A percentile compares a stretch with the other conserved stretches of the same genome.
These are phyloP conservation scores for Iris macrosiphon DNA, from an alignment of 106 monocot genomes.

Conservation along the genomic window DNA sequence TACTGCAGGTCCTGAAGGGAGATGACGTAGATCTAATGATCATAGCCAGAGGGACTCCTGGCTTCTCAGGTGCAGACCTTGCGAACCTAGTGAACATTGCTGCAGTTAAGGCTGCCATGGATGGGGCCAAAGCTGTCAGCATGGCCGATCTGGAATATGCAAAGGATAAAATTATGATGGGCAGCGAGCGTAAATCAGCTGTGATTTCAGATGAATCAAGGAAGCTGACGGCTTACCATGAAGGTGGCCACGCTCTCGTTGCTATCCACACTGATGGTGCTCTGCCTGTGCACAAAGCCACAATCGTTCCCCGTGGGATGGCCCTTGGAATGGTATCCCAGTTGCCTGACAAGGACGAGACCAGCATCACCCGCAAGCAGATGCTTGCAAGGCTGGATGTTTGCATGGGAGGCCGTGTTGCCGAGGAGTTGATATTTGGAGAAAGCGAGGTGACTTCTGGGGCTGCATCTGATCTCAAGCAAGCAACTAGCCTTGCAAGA, in stretches of 20 bases:
- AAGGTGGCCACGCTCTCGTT: conserved; percentile 98
- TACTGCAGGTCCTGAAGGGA: conserved; percentile 61
- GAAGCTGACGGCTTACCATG: conserved; percentile 86
- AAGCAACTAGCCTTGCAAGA: conserved; percentile 77
- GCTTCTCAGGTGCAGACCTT: conserved; percentile 97
- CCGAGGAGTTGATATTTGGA: conserved; percentile 93
- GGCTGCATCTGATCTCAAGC: conserved; percentile 81
- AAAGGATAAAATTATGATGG: conserved; percentile 99
- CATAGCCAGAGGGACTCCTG: conserved; percentile 92
- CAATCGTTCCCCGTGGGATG: conserved; percentile 93
- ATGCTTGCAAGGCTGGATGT: conserved; percentile 98
- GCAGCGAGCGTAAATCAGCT: conserved; percentile 94
- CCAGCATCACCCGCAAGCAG: conserved; percentile 78
- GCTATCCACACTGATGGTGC: conserved; percentile 93
- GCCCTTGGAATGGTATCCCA: conserved; percentile 94
- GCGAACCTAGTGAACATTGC: conserved; percentile 94
- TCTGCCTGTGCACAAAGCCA: conserved; percentile 84
- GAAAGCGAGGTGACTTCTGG: conserved; percentile 92
- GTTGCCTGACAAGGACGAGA: conserved; percentile 86
- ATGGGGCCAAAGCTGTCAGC: conserved; percentile 88
- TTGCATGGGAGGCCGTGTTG: conserved; percentile 98
- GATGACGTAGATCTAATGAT: conserved; percentile 92
- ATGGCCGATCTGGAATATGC: conserved; percentile 93
- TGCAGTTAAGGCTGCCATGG: conserved; percentile 98
- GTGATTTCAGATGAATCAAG: conserved; percentile 85